Evolutionary conservation across 768 basidiomycete species (phyloP), one percentile per base, ranked within the genome.

Genomic region (Exidia glandulosa): DNA sequence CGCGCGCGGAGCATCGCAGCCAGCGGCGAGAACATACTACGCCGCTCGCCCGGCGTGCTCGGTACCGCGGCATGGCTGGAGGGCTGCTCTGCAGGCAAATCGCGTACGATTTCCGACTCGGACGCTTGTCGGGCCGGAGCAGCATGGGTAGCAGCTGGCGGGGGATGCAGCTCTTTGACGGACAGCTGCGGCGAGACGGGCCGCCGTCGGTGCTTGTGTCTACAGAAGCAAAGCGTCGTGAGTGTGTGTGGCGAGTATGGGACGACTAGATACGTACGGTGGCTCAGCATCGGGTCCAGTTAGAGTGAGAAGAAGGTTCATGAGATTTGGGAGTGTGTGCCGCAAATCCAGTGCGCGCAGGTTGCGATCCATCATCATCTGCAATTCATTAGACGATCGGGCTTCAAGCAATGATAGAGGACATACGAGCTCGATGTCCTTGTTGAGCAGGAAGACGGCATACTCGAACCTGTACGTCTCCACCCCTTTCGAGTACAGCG

Each of bases 401-500:
- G 56, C 37, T 32, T 30, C 34, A 27, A 27, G 31, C 57, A 55
- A 60, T 60, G 29, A 41, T 62, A 52, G 23, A 61, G 36, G 47
- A 66, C 79, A 62, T 64, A 94, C 94, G 81, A 94, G 78, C 75
- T 99, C 95, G 64, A 99, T 94, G 72, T 99, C 80, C 73, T 98
- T 99, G 76, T 99, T 99, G 32, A 98, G 77, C 45, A 99, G 73
- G 71, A 94, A 98, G 3, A 98, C 95, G 3, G 86, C 96, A 75
- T 98, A 99, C 71, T 98, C 95, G 67, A 95, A 99, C 29, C 96
- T 81, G 73, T 97, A 98, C 47, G 87, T 88, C 69, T 98, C 96
- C 60, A 97, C 94, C 3, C 94, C 94, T 73, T 83, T 90, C 1
- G 90, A 86, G 71, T 92, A 99, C 32, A 99, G 75, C 19, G 96